Evolutionary conservation across 352 stramenopile species (phyloP), one percentile per base, ranked within the genome.

Genomic region (Chrysophaeum taylorii): DNA sequence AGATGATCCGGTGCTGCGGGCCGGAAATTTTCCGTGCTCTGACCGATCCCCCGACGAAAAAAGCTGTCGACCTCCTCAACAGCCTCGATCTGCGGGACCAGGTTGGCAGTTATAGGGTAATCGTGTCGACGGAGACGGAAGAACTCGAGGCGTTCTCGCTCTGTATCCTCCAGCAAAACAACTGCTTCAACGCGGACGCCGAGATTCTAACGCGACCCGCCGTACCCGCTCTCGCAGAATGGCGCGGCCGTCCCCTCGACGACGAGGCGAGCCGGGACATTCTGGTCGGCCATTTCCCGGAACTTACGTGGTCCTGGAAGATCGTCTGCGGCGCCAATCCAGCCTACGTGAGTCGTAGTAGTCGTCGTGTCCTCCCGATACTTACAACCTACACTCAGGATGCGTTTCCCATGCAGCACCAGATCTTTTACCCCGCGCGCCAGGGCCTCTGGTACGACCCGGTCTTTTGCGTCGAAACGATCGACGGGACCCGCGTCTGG

Each of bases 131-230:
- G 71, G 83, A 88, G 77, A 81, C 75, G 16, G 73, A 80, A 60
- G 42, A 82, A 50, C 64, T 88, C 1, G 69, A 78, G 62, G 77
- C 87, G 62, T 88, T 89, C 68, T 81, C 71, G 38, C 76, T 85
- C 29, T 89, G 83, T 71, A 87, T 89, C 43, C 69, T 89, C 16
- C 79, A 85, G 73, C 82, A 86, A 66, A 84, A 89, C 63, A 85
- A 89, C 64, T 79, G 83, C 38, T 89, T 89, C 74, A 68, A 79
- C 45, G 86, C 80, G 48, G 74, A 78, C 38, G 80, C 83, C 18
- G 70, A 69, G 12, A 81, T 89, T 60, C 82, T 79, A 5, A 69
- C 69, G 33, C 50, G 78, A 23, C 83, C 83, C 27, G 50, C 71
- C 25, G 81, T 89, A 0, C 50, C 70, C 25, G 75, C 76, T 15